Evolutionary conservation across 306 rosid genomes (phyloP).

Genomic region (Cicer cuneatum): DNA sequence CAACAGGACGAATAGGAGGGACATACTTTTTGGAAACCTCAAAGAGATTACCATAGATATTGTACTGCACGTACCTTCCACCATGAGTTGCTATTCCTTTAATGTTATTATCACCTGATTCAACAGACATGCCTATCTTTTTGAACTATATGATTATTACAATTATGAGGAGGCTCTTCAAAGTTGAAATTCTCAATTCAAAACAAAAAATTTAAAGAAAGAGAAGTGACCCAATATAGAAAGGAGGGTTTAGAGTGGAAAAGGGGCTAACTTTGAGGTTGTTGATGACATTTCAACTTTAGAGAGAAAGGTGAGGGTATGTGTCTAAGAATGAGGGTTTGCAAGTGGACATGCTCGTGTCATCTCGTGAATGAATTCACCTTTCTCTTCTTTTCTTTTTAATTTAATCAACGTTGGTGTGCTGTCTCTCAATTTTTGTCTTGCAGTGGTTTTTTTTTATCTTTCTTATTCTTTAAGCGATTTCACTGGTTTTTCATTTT

Average conservation of each 20-base stretch:
- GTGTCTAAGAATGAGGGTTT: conserved; percentile 33
- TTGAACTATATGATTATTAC: background rate
- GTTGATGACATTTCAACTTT: conserved; percentile 29
- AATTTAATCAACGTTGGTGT: conserved; percentile 47
- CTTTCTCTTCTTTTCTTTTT: conserved; percentile 18
- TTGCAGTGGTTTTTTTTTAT: background rate
- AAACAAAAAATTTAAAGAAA: background rate
- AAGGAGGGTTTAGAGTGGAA: conserved; percentile 34
- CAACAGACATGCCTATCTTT: conserved; percentile 49
- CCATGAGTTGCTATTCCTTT: conserved; percentile 74
- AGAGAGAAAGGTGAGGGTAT: background rate
- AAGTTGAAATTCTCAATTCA: conserved; percentile 29
- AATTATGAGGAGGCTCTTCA: background rate
- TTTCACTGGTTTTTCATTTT: too few relatives aligned
- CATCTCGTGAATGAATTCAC: conserved; percentile 59
- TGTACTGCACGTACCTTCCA: conserved; percentile 81
- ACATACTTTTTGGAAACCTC: conserved; percentile 89
- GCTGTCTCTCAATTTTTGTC: conserved; percentile 42
- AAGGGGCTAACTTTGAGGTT: conserved; percentile 41
- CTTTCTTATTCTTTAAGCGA: too few relatives aligned
- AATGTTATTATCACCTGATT: conserved; percentile 58
- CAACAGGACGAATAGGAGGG: conserved; percentile 94
- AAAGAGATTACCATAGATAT: conserved; percentile 85
- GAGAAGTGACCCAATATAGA: conserved; percentile 43
- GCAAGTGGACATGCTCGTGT: conserved; percentile 47